Conservation (phyloP, 164 flowering plant species). For the Amborella trichopoda region DNA sequence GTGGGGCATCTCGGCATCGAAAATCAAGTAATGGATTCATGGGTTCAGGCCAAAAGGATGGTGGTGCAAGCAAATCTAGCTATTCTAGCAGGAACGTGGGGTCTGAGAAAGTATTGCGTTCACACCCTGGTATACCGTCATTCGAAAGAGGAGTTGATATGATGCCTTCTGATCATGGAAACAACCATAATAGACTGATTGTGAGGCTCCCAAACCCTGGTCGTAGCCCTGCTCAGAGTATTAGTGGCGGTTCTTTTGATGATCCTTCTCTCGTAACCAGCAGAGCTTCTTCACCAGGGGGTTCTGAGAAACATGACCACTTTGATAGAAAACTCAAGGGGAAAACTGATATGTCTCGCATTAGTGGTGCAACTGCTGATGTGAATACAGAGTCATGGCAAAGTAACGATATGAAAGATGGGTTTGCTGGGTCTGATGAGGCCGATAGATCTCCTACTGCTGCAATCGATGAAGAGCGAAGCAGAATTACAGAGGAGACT, state of each 20-base stretch:
- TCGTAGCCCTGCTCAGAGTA: slow-evolving; percentile 37
- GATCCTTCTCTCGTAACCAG: slow-evolving; percentile 25
- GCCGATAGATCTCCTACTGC: slow-evolving; percentile 37
- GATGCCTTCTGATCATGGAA: slow-evolving; percentile 32
- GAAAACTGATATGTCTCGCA: slow-evolving; percentile 29
- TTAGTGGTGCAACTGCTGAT: slow-evolving; percentile 23
- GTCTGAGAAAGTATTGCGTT: slow-evolving; percentile 42
- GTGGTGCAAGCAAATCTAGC: slow-evolving; percentile 23
- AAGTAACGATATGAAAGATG: slow-evolving; percentile 50
- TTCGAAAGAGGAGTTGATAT: slow-evolving; percentile 42
- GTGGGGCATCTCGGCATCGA: slow-evolving; percentile 41
- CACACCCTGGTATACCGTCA: slow-evolving; percentile 26
- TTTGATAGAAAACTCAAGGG: slow-evolving; percentile 33
- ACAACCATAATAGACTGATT: slow-evolving; percentile 53
- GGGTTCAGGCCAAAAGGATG: slow-evolving; percentile 35
- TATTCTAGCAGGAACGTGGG: slow-evolving; percentile 23
- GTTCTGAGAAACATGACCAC: slow-evolving; percentile 42
- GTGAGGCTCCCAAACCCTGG: slow-evolving; percentile 68
- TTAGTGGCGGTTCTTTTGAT: slow-evolving; percentile 30
- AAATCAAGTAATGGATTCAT: slow-evolving; percentile 46
- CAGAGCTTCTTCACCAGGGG: slow-evolving; percentile 46
- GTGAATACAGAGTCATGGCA: slow-evolving; percentile 49
- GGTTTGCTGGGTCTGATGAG: slow-evolving; percentile 34
- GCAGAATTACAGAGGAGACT: slow-evolving; percentile 21
- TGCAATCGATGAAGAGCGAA: slow-evolving; percentile 25